Conservation (phyloP, 352 stramenopile genomes). For the Globisporangium canariense region DNA sequence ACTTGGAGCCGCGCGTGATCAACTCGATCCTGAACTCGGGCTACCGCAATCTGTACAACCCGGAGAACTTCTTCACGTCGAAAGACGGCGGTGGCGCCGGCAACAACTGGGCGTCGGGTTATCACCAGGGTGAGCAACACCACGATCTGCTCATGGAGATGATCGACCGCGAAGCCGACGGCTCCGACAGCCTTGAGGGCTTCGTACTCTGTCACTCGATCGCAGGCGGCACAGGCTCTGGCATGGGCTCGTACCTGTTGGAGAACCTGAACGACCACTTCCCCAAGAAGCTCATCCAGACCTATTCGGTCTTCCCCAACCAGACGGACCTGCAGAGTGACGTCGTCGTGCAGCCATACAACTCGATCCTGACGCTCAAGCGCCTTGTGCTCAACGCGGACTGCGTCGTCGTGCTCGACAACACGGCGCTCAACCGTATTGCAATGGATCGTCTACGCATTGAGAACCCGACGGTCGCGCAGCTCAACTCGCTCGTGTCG, state of each 20-base stretch:
- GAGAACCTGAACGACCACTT: slow-evolving; percentile 99
- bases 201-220: slow-evolving; percentile 99
- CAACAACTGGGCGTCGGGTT: slow-evolving; percentile 93
- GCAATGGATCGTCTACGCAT: slow-evolving; percentile 94
- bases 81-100: slow-evolving; percentile 90
- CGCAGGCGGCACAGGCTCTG: slow-evolving; percentile 97
- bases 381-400: slow-evolving; percentile 98
- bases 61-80: slow-evolving; percentile 97
- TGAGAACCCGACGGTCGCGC: slow-evolving; percentile 95
- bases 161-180: slow-evolving; percentile 98
- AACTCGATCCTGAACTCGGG: slow-evolving; percentile 90
- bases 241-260: slow-evolving; percentile 99
- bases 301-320: slow-evolving; percentile 99
- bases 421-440: slow-evolving; percentile 98
- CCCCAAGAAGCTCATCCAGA: slow-evolving; percentile 99
- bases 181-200: slow-evolving; percentile 93
- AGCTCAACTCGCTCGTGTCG: slow-evolving; percentile 97
- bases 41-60: slow-evolving; percentile 98
- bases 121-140: slow-evolving; percentile 91
- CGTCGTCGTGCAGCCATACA: slow-evolving; percentile 99
- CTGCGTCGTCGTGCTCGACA: slow-evolving; percentile 99
- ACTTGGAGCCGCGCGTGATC: slow-evolving; percentile 95
- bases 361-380: slow-evolving; percentile 99
- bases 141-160: slow-evolving; percentile 99
- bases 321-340: slow-evolving; percentile 92